Evolutionary conservation across 192 early-diverging fungal genomes (phyloP).

Genomic region (Umbelopsis sp.): DNA sequence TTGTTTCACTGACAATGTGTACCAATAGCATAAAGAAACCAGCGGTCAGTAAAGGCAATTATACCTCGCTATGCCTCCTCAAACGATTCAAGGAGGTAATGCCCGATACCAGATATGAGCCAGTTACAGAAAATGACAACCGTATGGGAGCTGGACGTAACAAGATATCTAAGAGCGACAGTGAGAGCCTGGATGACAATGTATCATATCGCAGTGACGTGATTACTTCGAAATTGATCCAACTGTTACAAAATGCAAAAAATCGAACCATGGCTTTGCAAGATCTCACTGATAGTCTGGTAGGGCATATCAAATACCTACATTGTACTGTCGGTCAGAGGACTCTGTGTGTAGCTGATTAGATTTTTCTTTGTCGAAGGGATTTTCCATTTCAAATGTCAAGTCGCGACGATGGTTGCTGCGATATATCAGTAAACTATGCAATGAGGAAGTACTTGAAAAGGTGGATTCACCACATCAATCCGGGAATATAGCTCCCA

Average conservation of each 20-base stretch:
- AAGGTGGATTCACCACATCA: not conserved
- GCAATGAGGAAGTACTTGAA: not conserved
- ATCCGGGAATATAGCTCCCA: not conserved
- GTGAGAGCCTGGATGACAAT: not conserved
- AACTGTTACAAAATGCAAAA: not conserved
- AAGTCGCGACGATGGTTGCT: not conserved
- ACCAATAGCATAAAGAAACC: not conserved
- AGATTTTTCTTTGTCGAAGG: not conserved
- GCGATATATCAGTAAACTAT: not conserved
- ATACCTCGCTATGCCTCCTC: not conserved
- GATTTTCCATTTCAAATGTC: not conserved
- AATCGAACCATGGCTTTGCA: not conserved
- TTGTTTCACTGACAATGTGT: too few relatives aligned
- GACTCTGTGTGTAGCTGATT: not conserved
- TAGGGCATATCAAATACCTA: not conserved
- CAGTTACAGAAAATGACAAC: not conserved
- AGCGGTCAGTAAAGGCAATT: constrained; percentile 1
- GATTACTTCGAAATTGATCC: not conserved
- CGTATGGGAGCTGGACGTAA: not conserved
- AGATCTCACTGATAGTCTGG: not conserved
- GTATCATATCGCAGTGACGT: constrained; percentile 2
- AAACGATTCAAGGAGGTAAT: not conserved
- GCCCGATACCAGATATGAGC: not conserved
- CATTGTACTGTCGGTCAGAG: not conserved
- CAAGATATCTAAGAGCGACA: not conserved